A percentile compares a stretch with the other conserved stretches of the same genome.
These are phyloP conservation scores for Triangularia setosa DNA, from an alignment of 2,329 filamentous ascomycete species.

Conservation along the genomic window DNA sequence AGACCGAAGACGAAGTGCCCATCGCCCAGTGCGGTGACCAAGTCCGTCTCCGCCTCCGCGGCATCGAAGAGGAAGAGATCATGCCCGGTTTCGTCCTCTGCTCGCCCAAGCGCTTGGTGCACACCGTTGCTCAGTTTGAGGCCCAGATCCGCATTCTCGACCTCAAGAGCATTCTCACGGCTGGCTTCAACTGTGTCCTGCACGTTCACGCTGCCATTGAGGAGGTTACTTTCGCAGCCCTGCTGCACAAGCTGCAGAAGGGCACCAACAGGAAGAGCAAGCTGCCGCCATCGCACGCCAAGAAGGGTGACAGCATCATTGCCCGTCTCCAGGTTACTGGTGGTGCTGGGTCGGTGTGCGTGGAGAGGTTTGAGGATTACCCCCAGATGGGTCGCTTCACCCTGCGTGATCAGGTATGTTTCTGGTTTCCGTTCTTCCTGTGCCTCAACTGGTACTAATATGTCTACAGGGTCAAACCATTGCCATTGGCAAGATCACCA, in stretches of 20 bases:
- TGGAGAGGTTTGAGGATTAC: conserved; percentile 94
- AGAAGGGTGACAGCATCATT: conserved; percentile 78
- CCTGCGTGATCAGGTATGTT: conserved; percentile 74
- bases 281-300: conserved; percentile 86
- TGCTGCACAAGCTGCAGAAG: conserved; percentile 93
- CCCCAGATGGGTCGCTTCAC: conserved; percentile 90
- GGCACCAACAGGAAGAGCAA: conserved; percentile 93
- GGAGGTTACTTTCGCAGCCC: conserved; percentile 84
- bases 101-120: conserved; percentile 87
- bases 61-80: conserved; percentile 96
- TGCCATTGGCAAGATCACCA: conserved; percentile 98
- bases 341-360: conserved; percentile 80
- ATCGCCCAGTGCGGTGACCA: conserved; percentile 90
- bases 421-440: background rate
- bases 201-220: conserved; percentile 97
- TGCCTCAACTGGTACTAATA: background rate
- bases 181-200: conserved; percentile 95
- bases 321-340: conserved; percentile 84
- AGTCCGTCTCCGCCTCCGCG: conserved; percentile 84
- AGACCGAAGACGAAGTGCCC: conserved; percentile 87
- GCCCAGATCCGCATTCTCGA: conserved; percentile 95
- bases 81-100: conserved; percentile 93
- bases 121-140: conserved; percentile 86
- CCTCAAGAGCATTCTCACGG: conserved; percentile 86
- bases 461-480: conserved; percentile 83